Evolutionary conservation across 805 yeast species (phyloP).

Genomic region (Yarrowia osloensis): DNA sequence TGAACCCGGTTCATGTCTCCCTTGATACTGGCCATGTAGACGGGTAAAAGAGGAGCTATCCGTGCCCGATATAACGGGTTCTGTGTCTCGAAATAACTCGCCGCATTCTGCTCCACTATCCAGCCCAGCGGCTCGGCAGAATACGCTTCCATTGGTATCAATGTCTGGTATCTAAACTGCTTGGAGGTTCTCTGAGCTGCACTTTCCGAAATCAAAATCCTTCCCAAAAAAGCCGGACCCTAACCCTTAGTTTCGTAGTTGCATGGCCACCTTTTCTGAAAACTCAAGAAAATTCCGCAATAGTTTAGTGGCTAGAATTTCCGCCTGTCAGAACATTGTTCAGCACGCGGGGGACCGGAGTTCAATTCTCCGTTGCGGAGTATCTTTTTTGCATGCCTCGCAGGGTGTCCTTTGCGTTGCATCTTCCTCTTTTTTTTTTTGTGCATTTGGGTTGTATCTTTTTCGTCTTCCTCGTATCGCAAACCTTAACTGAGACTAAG

Average conservation of each 20-base stretch:
- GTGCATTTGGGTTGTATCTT: too few relatives aligned
- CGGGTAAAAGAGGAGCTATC: neutral
- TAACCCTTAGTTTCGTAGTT: neutral
- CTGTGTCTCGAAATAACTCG: neutral
- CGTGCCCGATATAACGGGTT: neutral
- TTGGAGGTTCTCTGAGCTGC: too few relatives aligned
- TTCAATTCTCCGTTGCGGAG: constrained; percentile 30
- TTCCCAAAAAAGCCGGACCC: neutral
- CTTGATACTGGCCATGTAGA: neutral
- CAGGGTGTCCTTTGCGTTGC: neutral
- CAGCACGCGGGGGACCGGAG: constrained; percentile 30
- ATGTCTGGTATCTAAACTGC: neutral
- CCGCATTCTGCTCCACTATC: constrained; percentile 10
- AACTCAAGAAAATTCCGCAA: constrained; percentile 32
- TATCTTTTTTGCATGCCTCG: neutral
- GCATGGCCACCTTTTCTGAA: neutral
- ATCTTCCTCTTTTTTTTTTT: too few relatives aligned
- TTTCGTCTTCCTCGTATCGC: too few relatives aligned
- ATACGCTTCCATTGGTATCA: neutral
- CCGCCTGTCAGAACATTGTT: constrained; percentile 43
- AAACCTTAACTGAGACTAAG: too few relatives aligned
- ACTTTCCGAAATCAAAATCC: too few relatives aligned
- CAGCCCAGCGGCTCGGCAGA: neutral
- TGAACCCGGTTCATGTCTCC: neutral
- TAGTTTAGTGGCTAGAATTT: constrained; percentile 47